Evolutionary conservation across 768 basidiomycete species (phyloP).

Genomic region (Termitomyces sp.): DNA sequence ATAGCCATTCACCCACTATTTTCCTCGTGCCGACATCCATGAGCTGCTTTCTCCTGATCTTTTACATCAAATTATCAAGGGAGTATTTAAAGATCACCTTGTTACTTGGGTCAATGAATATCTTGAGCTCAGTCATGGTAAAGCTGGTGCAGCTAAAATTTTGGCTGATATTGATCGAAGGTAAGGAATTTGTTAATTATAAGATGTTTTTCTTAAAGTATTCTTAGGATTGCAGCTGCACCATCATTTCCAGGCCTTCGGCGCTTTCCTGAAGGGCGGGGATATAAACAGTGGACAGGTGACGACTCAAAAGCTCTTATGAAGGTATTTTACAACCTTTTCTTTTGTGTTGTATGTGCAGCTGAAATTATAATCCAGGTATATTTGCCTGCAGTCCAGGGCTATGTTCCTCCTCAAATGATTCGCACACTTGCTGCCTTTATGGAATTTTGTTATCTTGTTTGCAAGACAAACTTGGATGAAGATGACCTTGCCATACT

Average conservation of each 20-base stretch:
- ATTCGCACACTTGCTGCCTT: slow-evolving; percentile 15
- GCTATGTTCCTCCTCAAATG: slow-evolving; percentile 15
- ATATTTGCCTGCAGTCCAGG: slow-evolving; percentile 22
- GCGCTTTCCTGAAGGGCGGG: background rate
- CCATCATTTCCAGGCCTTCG: background rate
- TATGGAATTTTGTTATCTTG: slow-evolving; percentile 18
- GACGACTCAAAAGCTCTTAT: background rate
- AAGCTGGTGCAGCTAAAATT: background rate
- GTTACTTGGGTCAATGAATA: background rate
- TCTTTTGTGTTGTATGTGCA: no score
- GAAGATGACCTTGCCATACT: background rate
- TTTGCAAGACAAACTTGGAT: background rate
- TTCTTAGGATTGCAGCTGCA: no score
- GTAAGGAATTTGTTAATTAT: no score
- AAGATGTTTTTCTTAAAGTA: no score
- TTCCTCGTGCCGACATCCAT: background rate
- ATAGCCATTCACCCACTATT: no score
- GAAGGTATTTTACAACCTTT: background rate
- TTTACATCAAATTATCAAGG: background rate
- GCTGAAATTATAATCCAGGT: slow-evolving; percentile 10
- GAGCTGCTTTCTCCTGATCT: background rate
- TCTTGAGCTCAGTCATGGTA: background rate
- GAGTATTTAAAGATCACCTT: background rate
- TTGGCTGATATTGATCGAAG: background rate
- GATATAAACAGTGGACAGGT: background rate